phyloP scores from a whole-genome alignment of 768 basidiomycete genomes.

The Pilatotrama ljubarskyi region DNA sequence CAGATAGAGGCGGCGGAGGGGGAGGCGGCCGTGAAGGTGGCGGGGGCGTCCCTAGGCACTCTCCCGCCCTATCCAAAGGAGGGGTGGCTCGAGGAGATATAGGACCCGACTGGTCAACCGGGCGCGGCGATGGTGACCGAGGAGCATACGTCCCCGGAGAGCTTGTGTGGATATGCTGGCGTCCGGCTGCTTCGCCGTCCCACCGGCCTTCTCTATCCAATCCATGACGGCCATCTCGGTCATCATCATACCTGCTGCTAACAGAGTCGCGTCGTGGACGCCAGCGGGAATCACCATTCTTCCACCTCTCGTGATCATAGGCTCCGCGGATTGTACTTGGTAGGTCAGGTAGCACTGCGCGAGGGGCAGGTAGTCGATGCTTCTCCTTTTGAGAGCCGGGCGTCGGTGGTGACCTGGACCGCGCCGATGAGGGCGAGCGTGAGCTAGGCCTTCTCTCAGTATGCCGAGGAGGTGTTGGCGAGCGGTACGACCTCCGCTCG shows the following conservation, averaged over 20 bases:
- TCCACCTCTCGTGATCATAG: conserved; percentile 19
- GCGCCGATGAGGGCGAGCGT: conserved; percentile 26
- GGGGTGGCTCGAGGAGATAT: conserved; percentile 23
- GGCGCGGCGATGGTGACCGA: conserved; percentile 8
- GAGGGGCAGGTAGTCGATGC: conserved; percentile 32
- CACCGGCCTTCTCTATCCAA: not conserved
- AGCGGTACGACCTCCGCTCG: conserved; percentile 14
- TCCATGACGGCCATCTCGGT: not conserved
- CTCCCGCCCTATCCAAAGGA: conserved; percentile 16
- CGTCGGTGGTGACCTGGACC: conserved; percentile 28
- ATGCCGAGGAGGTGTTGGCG: conserved; percentile 4
- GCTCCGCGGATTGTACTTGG: conserved; percentile 11
- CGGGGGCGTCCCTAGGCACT: conserved; percentile 7
- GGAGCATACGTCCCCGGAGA: conserved; percentile 2
- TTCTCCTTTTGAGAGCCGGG: conserved; percentile 28
- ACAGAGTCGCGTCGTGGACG: not conserved
- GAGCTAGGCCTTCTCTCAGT: not conserved
- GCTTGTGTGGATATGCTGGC: not conserved
- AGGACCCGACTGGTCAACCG: conserved; percentile 14
- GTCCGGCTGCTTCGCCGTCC: not conserved
- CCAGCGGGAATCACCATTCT: conserved; percentile 3
- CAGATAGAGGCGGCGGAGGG: conserved; percentile 21
- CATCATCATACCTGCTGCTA: not conserved
- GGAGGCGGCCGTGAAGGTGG: conserved; percentile 18
- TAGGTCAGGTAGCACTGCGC: conserved; percentile 17